phyloP scores from a whole-genome alignment of 2,329 filamentous ascomycete species.

The Sphaerulina populicola region DNA sequence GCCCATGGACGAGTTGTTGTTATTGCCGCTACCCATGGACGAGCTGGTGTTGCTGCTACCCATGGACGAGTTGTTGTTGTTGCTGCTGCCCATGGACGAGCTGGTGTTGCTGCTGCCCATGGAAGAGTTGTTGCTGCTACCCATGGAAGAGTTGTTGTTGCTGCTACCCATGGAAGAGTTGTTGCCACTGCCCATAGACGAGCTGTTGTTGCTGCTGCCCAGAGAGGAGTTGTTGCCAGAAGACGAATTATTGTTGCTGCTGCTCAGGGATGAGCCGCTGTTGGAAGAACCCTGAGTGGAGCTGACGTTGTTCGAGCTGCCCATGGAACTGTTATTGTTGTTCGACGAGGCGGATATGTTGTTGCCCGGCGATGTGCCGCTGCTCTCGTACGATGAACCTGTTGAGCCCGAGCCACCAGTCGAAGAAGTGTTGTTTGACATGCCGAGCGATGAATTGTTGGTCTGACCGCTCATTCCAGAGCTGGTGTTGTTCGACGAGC shows the following conservation, averaged over 20 bases:
- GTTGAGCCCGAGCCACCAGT: not conserved
- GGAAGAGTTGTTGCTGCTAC: not conserved
- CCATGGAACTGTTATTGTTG: slow-evolving; percentile 5
- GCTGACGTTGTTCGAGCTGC: slow-evolving; percentile 3
- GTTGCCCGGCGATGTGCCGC: slow-evolving; percentile 1
- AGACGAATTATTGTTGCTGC: not conserved
- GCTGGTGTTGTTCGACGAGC: slow-evolving; percentile 10
- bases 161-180: slow-evolving; percentile 4
- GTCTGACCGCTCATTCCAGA: not conserved
- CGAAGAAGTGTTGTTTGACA: slow-evolving; percentile 1
- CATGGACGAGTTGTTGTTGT: not conserved
- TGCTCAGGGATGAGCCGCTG: not conserved
- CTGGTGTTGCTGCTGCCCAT: slow-evolving; percentile 1
- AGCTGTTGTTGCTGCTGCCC: not conserved
- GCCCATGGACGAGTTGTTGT: not conserved
- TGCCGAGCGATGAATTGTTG: slow-evolving; percentile 5
- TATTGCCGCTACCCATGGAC: not conserved
- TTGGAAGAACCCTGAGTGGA: not conserved
- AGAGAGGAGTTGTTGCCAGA: not conserved
- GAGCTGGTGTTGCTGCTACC: not conserved
- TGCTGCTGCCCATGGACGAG: not conserved
- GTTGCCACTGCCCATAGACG: not conserved
- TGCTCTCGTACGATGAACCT: slow-evolving; percentile 3
- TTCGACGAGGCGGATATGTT: slow-evolving; percentile 2
- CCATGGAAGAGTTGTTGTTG: not conserved